These are phyloP conservation scores for Herpetomonas samuelpessoai DNA, from an alignment of 208 protist genomes.

Conservation along the genomic window DNA sequence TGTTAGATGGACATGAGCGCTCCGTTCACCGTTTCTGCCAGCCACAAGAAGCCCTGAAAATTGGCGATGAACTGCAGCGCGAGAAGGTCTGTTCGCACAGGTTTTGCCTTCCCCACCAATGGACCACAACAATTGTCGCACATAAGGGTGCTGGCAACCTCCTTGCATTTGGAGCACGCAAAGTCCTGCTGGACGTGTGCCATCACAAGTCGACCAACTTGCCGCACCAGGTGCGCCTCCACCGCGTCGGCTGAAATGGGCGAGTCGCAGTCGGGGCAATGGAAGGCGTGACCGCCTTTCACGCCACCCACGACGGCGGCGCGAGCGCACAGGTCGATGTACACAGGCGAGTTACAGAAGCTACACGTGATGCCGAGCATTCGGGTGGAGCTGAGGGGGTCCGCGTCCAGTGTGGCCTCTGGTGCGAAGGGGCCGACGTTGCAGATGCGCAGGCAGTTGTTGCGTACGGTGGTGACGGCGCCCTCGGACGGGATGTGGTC, in stretches of 20 bases:
- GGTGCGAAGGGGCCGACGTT: constrained; percentile 85
- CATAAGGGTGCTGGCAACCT: constrained; percentile 64
- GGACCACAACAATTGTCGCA: constrained; percentile 80
- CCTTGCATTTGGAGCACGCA: constrained; percentile 76
- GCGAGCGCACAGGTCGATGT: constrained; percentile 49
- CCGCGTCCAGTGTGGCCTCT: constrained; percentile 34
- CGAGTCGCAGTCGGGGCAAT: constrained; percentile 67
- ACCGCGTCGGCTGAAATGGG: constrained; percentile 55
- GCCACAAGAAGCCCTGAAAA: constrained; percentile 61
- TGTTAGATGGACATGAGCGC: constrained; percentile 52
- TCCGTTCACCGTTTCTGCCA: constrained; percentile 60
- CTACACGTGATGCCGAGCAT: constrained; percentile 55
- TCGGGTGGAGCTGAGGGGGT: constrained; percentile 35
- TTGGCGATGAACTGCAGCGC: constrained; percentile 61
- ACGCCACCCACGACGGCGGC: constrained; percentile 12
- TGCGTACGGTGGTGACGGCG: constrained; percentile 63
- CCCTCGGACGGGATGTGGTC: constrained; percentile 71
- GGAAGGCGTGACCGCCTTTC: constrained; percentile 20
- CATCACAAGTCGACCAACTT: constrained; percentile 59
- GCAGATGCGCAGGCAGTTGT: constrained; percentile 88
- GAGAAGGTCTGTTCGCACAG: constrained; percentile 45
- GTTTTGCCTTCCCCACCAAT: constrained; percentile 55
- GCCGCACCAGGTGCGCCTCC: constrained; percentile 77
- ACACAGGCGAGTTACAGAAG: constrained; percentile 71
- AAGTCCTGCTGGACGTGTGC: constrained; percentile 80